These are phyloP conservation scores for Cryphonectria naterciae DNA, from an alignment of 2,329 filamentous ascomycete species.

Conservation along the genomic window DNA sequence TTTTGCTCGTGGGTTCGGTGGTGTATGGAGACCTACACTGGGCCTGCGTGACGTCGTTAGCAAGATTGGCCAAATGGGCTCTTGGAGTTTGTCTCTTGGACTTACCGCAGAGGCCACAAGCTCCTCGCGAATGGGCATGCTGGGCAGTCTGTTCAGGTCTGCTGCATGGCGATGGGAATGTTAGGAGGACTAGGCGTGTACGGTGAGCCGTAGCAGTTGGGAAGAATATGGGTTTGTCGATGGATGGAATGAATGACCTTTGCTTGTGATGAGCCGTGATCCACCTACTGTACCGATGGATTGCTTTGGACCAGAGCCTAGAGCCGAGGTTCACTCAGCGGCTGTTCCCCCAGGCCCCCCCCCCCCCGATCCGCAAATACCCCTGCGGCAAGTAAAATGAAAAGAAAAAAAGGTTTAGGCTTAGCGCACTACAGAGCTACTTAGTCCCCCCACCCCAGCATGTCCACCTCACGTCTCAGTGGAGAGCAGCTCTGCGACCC, in stretches of 20 bases:
- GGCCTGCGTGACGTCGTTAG: conserved; percentile 37
- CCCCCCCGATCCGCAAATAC: background rate
- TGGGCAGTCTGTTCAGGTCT: conserved; percentile 29
- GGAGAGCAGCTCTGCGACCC: background rate
- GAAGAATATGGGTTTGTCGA: background rate
- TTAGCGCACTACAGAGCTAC: background rate
- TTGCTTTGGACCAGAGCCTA: background rate
- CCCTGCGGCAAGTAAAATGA: background rate
- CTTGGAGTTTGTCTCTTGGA: background rate
- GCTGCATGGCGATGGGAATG: conserved; percentile 24
- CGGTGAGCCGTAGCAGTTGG: background rate
- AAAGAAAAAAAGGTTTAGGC: background rate
- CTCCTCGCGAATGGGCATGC: conserved; percentile 91
- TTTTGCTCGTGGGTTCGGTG: background rate
- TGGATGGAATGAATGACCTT: background rate
- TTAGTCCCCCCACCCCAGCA: background rate
- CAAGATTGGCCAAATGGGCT: background rate
- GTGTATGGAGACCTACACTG: conserved; percentile 45
- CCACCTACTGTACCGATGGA: background rate
- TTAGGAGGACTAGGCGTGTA: background rate
- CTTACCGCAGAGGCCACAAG: conserved; percentile 80
- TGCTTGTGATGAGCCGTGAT: conserved; percentile 15
- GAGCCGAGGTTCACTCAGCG: conserved; percentile 16
- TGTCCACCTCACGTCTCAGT: background rate
- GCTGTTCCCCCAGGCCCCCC: background rate